phyloP scores from a whole-genome alignment of 2,329 filamentous ascomycete species.

The Cladophialophora psammophila region DNA sequence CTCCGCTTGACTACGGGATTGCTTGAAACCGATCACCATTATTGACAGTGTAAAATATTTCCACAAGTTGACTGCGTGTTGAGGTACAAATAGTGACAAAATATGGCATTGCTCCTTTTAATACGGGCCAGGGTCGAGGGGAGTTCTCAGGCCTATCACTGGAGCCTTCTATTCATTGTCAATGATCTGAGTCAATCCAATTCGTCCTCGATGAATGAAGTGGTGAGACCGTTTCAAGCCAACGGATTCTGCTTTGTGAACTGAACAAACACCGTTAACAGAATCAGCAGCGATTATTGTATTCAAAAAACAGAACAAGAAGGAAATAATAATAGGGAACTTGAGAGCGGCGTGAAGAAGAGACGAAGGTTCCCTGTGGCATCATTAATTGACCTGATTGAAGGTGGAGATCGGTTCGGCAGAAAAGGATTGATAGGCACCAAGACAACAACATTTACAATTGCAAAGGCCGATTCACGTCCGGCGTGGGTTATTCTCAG shows the following conservation, averaged over 20 bases:
- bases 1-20: background rate
- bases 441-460: background rate
- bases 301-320: background rate
- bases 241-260: background rate
- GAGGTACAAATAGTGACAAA: background rate
- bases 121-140: background rate
- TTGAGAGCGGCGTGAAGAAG: constrained; percentile 6
- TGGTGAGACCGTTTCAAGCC: constrained; percentile 12
- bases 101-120: constrained; percentile 9
- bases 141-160: background rate
- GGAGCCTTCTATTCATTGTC: background rate
- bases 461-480: background rate
- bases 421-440: constrained; percentile 7
- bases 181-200: background rate
- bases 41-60: background rate
- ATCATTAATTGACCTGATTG: background rate
- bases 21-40: constrained; percentile 28
- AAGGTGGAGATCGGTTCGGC: constrained; percentile 9
- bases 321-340: constrained; percentile 18
- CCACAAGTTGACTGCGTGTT: background rate
- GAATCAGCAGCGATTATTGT: constrained; percentile 3
- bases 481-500: constrained; percentile 13
- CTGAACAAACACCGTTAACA: background rate
- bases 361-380: background rate
- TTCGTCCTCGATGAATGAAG: constrained; percentile 4